Evolutionary conservation across 2,329 filamentous ascomycete species (phyloP), one percentile per base, ranked within the genome.

Genomic region (Diatrype stigma): DNA sequence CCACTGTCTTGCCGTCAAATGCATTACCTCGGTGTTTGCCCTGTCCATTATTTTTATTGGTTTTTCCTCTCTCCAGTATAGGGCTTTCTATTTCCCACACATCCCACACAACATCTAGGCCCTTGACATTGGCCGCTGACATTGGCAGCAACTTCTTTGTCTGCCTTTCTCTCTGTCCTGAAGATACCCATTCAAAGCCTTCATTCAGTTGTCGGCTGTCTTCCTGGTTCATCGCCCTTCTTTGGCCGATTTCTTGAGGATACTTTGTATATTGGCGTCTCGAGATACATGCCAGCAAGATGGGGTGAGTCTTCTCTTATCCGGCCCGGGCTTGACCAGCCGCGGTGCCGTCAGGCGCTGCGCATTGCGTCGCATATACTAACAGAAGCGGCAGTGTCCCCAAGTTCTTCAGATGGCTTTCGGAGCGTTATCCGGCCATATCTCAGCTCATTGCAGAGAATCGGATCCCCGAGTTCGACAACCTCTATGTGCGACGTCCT

Each of bases 401-500:
- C 68, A 96, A 96, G 69, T 96, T 96, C 78, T 96, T 96, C 77
- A 83, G 94, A 82, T 99, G 95, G 94, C 88, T 99, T 80, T 96
- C 92, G 54, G 95, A 99, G 82, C 87, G 95, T 63, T 99, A 99
- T 82, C 94, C 94, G 50, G 86, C 94, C 56, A 99, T 99, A 70
- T 99, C 94, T 48, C 93, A 97, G 78, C 80, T 99, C 64, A 99
- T 99, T 67, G 91, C 93, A 49, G 94, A 99, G 77, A 99, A 96
- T 72, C 88, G 94, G 63, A 99, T 99, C 71, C 94, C 94, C 58
- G 95, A 99, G 73, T 99, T 99, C 73, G 94, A 99, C 73, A 94
- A 90, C 72, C 84, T 99, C 55, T 99, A 99, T 73, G 84, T 87
- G 68, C 65, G 80, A 63, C 42, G 51, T 48, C 55, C 53, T 50